Evolutionary conservation across 108 stramenopile genomes (phyloP), one percentile per base, ranked within the genome.

Genomic region (Stephanodiscus minutulus): DNA sequence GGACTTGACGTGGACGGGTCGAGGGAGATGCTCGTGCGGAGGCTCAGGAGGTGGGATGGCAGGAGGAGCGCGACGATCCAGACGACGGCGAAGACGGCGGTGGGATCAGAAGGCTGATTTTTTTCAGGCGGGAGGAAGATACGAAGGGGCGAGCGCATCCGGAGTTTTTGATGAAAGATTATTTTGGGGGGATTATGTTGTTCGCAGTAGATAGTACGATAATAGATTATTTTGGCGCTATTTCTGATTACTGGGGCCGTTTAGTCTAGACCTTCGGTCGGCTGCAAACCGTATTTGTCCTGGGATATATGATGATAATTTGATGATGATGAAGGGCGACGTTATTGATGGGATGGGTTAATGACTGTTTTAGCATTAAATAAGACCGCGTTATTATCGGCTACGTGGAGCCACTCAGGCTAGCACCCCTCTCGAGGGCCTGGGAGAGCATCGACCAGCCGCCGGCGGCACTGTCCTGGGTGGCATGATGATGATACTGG

Each of bases 1-100:
- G 78, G 72, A 13, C 63, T 79, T 7, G 72, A 73, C 56, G 66
- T 79, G 22, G 79, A 80, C 58, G 79, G 79, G 6, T 74, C 79
- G 31, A 61, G 64, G 41, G 79, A 80, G 73, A 68, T 72, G 60
- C 61, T 77, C 18, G 56, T 70, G 3, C 50, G 43, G 44, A 22
- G 68, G 18, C 27, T 69, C 18, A 17, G 17, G 7, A 35, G 56
- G 36, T 36, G 55, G 37, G 37, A 36, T 18, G 11, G 54, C 20
- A 54, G 7, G 52, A 57, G n/a, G 52, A 18, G 43, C 0, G 15
- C 25, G 39, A 58, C 12, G 39, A 11, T 9, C 3, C 8, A 8
- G 3, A 11, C 39, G 39, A 11, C 39, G n/a, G n/a, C n/a, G n/a
- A n/a, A n/a, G 43, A 44, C 11, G 43, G 43, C 15, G 43, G 43